Evolutionary conservation across 176 grass and related monocot species (phyloP), one percentile per base, ranked within the genome.

Genomic region (Phragmites australis): DNA sequence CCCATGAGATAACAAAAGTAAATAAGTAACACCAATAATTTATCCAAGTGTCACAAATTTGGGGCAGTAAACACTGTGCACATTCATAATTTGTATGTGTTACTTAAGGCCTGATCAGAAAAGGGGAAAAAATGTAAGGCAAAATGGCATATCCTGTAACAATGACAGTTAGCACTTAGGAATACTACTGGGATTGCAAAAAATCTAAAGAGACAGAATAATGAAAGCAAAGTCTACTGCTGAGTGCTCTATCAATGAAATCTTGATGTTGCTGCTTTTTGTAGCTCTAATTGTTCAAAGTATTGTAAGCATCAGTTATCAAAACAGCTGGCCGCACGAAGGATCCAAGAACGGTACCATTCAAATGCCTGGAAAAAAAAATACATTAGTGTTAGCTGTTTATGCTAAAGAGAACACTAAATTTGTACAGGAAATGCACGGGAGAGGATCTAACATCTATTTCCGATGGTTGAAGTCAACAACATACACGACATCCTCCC

Each of bases 391-490:
- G 1, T 81, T 44, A 41, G 54, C 48, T 55, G 34, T 42, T 80
- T 81, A 66, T 85, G 63, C 21, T 61, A 30, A 46, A 56, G 32
- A 19, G 39, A 65, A 39, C 9, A 43, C 25, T 19, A 67, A n/a
- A 79, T 53, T 53, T 70, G 21, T 65, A 65, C 12, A 73, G 32
- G 10, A 56, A 26, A 44, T 68, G 64, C 47, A 76, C 26, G 63
- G 65, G 49, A 64, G 5, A 63, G 56, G 49, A 68, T 72, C 32
- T 65, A 67, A 94, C 94, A 77, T 82, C 70, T 94, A 90, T 89
- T 94, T 94, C 57, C 90, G 90, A 87, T 97, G 94, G 88, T 97
- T 97, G 52, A 94, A 97, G 27, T 97, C 94, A 71, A 97, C 90
- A 39, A 89, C 94, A 67, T 97, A 97, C 41, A 97, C 52, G 0